Conservation (phyloP, 2,329 filamentous ascomycete species). For the Diaporthe vaccinii region DNA sequence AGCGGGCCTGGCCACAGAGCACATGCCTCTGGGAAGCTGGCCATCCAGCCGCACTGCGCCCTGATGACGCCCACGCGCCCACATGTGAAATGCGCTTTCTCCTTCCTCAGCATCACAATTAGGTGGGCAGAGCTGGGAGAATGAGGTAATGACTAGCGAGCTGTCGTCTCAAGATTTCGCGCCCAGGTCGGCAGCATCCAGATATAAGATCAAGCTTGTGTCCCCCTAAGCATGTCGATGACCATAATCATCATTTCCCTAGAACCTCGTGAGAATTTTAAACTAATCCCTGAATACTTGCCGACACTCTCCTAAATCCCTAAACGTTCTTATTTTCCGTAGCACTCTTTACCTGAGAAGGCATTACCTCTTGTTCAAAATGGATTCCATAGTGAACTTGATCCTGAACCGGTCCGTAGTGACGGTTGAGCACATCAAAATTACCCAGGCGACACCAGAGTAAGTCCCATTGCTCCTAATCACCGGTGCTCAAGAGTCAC, state of each 20-base stretch:
- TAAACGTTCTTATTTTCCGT: neutral
- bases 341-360: neutral
- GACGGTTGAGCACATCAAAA: slow-evolving; percentile 49
- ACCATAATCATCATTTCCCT: neutral
- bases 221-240: neutral
- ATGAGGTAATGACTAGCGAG: slow-evolving; percentile 18
- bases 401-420: slow-evolving; percentile 48
- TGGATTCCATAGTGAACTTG: slow-evolving; percentile 49
- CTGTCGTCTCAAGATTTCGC: neutral
- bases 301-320: neutral
- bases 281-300: neutral
- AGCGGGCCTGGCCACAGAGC: slow-evolving; percentile 5
- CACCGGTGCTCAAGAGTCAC: neutral
- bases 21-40: slow-evolving; percentile 12
- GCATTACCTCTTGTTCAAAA: slow-evolving; percentile 8
- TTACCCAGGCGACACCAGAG: slow-evolving; percentile 49
- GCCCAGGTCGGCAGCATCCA: neutral
- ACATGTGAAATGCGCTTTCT: slow-evolving; percentile 23
- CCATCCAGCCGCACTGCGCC: neutral
- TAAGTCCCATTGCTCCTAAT: slow-evolving; percentile 42
- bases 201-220: slow-evolving; percentile 15
- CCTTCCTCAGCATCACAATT: neutral
- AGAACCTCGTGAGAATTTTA: neutral
- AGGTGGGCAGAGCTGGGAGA: neutral
- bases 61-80: neutral